Evolutionary conservation across 352 stramenopile genomes (phyloP).

Genomic region (Phytophthora boehmeriae): DNA sequence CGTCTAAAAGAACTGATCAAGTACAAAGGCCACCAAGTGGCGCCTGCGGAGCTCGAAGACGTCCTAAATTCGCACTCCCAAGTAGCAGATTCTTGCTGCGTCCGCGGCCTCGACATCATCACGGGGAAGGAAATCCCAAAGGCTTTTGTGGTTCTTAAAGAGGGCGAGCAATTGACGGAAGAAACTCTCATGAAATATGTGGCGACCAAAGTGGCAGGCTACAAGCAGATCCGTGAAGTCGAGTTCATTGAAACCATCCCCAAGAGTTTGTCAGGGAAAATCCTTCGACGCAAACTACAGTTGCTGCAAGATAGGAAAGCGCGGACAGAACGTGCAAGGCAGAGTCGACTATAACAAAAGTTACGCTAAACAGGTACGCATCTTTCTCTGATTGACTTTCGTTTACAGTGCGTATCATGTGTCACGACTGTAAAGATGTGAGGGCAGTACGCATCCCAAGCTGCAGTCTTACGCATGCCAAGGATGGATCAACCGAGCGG

Average conservation of each 20-base stretch:
- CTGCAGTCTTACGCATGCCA: too few relatives aligned
- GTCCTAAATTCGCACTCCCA: conserved; percentile 72
- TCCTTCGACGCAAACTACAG: conserved; percentile 84
- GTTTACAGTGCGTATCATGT: too few relatives aligned
- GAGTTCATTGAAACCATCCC: conserved; percentile 88
- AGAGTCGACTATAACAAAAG: conserved; percentile 23
- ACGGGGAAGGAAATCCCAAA: conserved; percentile 87
- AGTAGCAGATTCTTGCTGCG: conserved; percentile 73
- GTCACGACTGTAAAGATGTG: too few relatives aligned
- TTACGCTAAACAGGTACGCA: too few relatives aligned
- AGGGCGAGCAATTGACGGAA: conserved; percentile 17
- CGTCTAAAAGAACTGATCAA: conserved; percentile 95
- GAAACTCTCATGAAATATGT: conserved; percentile 67
- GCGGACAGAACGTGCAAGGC: conserved; percentile 15
- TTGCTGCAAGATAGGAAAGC: conserved; percentile 43
- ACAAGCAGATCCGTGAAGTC: conserved; percentile 88
- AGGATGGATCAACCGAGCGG: too few relatives aligned
- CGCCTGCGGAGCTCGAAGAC: conserved; percentile 90
- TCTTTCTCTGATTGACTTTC: too few relatives aligned
- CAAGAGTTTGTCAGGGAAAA: conserved; percentile 90
- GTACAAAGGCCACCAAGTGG: conserved; percentile 90
- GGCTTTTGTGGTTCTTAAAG: conserved; percentile 87
- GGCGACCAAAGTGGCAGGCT: conserved; percentile 71
- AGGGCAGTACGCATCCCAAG: too few relatives aligned
- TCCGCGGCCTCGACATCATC: conserved; percentile 61